Conservation (phyloP, 2,329 filamentous ascomycete species). For the Aspergillus thermomutatus region DNA sequence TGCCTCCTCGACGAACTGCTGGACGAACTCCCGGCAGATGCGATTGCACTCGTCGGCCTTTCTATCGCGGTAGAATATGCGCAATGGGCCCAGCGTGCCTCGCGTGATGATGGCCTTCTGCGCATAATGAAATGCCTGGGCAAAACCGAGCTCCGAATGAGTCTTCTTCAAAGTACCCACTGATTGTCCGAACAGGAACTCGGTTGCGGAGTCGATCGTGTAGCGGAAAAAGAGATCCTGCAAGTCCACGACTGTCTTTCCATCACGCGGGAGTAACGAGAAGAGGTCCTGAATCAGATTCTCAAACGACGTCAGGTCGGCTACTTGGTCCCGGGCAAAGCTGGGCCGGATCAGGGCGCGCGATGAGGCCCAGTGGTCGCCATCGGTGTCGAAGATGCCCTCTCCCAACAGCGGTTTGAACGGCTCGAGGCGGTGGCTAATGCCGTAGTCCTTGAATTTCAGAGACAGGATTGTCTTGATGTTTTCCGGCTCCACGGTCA, state of each 20-base stretch:
- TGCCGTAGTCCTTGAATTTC: conserved; percentile 50
- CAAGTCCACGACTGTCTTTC: conserved; percentile 54
- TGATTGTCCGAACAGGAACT: conserved; percentile 64
- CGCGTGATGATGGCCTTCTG: conserved; percentile 25
- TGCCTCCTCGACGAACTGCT: conserved; percentile 13
- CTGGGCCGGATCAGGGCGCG: conserved; percentile 10
- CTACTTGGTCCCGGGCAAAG: too few relatives aligned
- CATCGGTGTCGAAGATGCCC: conserved; percentile 18
- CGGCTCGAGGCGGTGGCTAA: conserved; percentile 26
- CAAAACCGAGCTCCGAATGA: conserved; percentile 22
- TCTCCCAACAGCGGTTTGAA: conserved; percentile 19
- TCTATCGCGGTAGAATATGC: conserved; percentile 12
- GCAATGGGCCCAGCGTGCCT: conserved; percentile 22
- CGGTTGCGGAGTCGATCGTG: conserved; percentile 65
- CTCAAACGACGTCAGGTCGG: conserved; percentile 1
- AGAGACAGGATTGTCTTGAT: conserved; percentile 54
- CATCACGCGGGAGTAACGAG: conserved; percentile 27
- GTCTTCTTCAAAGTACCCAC: conserved; percentile 41
- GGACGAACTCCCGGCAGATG: conserved; percentile 1
- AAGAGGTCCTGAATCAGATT: conserved; percentile 6
- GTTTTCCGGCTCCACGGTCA: conserved; percentile 48
- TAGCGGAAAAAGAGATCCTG: conserved; percentile 63
- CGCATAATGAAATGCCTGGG: conserved; percentile 35
- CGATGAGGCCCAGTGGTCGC: conserved; percentile 10
- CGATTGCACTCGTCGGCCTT: conserved; percentile 18